Evolutionary conservation across 805 yeast species (phyloP).

Genomic region (Kodamaea restingae): DNA sequence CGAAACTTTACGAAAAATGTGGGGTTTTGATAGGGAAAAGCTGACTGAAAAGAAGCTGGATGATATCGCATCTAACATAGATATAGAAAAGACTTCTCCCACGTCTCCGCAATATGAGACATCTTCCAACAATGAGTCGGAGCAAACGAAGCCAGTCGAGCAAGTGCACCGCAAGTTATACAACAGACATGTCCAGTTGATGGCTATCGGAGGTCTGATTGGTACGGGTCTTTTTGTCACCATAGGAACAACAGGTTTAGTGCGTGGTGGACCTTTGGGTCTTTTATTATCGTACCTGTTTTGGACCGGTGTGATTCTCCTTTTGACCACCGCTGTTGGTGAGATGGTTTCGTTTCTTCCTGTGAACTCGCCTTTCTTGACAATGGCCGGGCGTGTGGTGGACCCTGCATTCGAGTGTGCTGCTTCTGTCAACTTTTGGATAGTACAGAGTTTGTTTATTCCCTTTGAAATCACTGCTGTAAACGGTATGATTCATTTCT

Average conservation of each 20-base stretch:
- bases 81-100: constrained; percentile 1
- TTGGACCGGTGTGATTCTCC: constrained; percentile 20
- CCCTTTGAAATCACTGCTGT: constrained; percentile 43
- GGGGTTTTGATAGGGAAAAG: constrained; percentile 1
- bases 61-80: constrained; percentile 1
- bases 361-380: constrained; percentile 32
- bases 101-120: constrained; percentile 4
- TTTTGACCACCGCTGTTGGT: constrained; percentile 30
- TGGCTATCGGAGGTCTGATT: constrained; percentile 19
- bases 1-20: neutral
- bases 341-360: constrained; percentile 35
- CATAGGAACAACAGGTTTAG: constrained; percentile 21
- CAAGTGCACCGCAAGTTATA: constrained; percentile 15
- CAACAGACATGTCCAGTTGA: constrained; percentile 16
- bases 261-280: constrained; percentile 18
- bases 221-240: constrained; percentile 25
- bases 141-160: neutral
- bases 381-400: constrained; percentile 28
- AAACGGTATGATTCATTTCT: constrained; percentile 30
- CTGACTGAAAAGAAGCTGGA: neutral
- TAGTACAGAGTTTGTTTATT: constrained; percentile 46
- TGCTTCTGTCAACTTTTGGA: constrained; percentile 33
- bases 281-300: constrained; percentile 17
- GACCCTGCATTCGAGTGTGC: constrained; percentile 32
- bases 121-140: constrained; percentile 3